phyloP scores from a whole-genome alignment of 495 filamentous ascomycete species.

The Aspergillus saccharolyticus region DNA sequence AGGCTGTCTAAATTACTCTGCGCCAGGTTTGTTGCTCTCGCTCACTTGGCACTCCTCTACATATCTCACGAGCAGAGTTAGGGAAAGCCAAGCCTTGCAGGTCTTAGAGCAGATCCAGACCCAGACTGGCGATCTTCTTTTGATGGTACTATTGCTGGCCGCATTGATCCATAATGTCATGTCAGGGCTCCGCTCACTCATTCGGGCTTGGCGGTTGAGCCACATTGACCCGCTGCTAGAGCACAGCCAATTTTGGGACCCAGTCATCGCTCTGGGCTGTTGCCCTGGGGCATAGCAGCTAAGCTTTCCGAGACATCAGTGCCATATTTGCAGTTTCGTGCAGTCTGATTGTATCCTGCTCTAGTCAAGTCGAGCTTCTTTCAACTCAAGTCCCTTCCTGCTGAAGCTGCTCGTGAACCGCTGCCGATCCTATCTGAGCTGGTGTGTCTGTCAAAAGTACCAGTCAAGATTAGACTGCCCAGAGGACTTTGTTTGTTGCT shows the following conservation, averaged over 20 bases:
- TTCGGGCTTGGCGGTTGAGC: slow-evolving; percentile 10
- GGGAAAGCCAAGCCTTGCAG: slow-evolving; percentile 6
- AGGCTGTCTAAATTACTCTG: background rate
- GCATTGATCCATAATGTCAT: slow-evolving; percentile 5
- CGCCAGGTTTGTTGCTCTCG: background rate
- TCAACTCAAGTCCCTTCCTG: slow-evolving; percentile 6
- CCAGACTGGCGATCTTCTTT: slow-evolving; percentile 12
- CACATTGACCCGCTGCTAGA: slow-evolving; percentile 7
- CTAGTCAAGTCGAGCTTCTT: background rate
- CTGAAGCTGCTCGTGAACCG: slow-evolving; percentile 4
- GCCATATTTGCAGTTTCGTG: slow-evolving; percentile 6
- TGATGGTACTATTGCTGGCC: slow-evolving; percentile 7
- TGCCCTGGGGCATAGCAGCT: slow-evolving; percentile 4
- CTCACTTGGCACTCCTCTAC: background rate
- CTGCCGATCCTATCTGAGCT: slow-evolving; percentile 6
- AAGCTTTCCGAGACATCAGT: slow-evolving; percentile 18
- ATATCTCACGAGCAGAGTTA: background rate
- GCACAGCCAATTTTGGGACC: slow-evolving; percentile 8
- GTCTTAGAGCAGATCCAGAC: slow-evolving; percentile 8
- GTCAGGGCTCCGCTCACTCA: slow-evolving; percentile 6
- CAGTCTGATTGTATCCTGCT: slow-evolving; percentile 17
- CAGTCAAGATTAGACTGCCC: slow-evolving; percentile 13
- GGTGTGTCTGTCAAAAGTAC: slow-evolving; percentile 21
- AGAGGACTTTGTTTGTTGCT: slow-evolving; percentile 20
- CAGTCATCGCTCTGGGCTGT: slow-evolving; percentile 2